Evolutionary conservation across 768 basidiomycete species (phyloP), one percentile per base, ranked within the genome.

Genomic region (Tulasnella sp.): DNA sequence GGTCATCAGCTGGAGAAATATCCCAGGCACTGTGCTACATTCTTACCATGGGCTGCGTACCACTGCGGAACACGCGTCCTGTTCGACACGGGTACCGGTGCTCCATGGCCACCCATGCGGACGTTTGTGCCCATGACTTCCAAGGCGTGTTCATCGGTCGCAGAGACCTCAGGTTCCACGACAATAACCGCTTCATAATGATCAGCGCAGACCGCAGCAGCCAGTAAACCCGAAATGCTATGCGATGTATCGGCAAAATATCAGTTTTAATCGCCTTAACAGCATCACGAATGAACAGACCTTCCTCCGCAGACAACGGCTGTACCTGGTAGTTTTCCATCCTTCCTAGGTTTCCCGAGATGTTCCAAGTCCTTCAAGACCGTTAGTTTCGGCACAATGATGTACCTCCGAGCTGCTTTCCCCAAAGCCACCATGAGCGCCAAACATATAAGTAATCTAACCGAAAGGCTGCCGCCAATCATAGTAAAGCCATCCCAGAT

Each of bases 31-130:
- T n/a, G n/a, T n/a, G n/a, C n/a, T n/a, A n/a, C n/a, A n/a, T n/a
- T n/a, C n/a, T 1, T 9, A 58, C 45, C 30, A 45, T 58, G 26
- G 5, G 24, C 10, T 5, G 42, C 63, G 30, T 65, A 30, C 52
- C 68, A 72, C 32, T 71, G 70, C 56, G 66, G 51, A 24, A 72
- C 65, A 1, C 70, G 64, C 2, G 68, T 53, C 11, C 70, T 62
- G 1, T 19, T 32, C 59, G 32, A 51, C 54, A 38, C 63, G 61
- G 15, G 19, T 42, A 60, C 66, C 68, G 64, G 41, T 60, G 61
- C 30, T 67, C 58, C 3, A 62, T 38, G 7, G 34, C 7, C 15
- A 15, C 34, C 34, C 15, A 38, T 38, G 15, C 34, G 34, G 15
- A 15, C 15, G 5, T 38, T 5, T 38, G 34, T 38, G 7, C 15